Conservation (phyloP, 768 basidiomycete genomes). For the Hypholoma fasciculare region DNA sequence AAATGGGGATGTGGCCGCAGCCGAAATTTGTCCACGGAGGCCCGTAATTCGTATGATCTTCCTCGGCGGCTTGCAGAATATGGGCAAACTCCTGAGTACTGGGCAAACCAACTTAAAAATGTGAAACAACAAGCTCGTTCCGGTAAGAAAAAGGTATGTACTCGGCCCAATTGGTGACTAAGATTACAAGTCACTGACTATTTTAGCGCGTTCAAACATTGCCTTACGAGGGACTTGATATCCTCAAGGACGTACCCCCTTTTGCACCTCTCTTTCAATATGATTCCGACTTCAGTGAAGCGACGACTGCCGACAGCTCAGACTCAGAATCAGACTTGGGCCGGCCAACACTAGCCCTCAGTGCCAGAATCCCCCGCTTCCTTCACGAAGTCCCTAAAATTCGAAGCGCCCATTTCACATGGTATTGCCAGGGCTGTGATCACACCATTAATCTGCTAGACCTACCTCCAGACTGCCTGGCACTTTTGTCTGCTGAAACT, state of each 20-base stretch:
- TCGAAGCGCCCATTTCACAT: constrained; percentile 43
- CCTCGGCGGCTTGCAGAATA: constrained; percentile 28
- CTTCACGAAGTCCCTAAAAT: constrained; percentile 37
- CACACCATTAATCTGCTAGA: constrained; percentile 48
- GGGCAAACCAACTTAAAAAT: constrained; percentile 27
- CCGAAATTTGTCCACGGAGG: not conserved
- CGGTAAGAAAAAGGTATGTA: constrained; percentile 8
- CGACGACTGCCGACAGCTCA: constrained; percentile 43
- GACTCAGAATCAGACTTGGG: constrained; percentile 32
- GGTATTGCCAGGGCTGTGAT: constrained; percentile 53
- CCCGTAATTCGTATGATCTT: constrained; percentile 7
- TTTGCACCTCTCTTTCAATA: constrained; percentile 31
- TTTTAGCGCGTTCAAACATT: not conserved
- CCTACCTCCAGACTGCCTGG: constrained; percentile 32
- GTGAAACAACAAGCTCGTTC: constrained; percentile 6
- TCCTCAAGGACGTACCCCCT: not conserved
- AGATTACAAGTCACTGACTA: not conserved
- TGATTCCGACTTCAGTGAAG: constrained; percentile 60
- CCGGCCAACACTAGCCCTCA: constrained; percentile 15
- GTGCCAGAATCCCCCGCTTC: constrained; percentile 32
- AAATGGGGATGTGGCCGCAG: constrained; percentile 33
- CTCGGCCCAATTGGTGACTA: not conserved
- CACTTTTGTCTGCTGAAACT: constrained; percentile 20
- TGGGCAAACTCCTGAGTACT: constrained; percentile 27
- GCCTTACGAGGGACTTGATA: not conserved